Base-by-base conservation (phyloP, 495 filamentous ascomycete species). In the Penicillium malachiteum region DNA sequence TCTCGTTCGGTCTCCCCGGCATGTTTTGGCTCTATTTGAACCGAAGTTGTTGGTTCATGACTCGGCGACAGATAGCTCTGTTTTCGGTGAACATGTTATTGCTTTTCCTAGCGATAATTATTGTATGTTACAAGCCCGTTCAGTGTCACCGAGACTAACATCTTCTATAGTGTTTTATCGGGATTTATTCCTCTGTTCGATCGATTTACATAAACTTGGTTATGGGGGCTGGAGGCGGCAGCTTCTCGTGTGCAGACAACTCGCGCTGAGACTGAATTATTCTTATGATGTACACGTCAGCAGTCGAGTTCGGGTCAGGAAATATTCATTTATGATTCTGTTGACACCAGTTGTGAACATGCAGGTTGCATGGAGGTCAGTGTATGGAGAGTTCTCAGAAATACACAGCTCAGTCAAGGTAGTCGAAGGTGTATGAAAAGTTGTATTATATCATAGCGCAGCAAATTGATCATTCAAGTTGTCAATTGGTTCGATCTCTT, bases 1-100 rank as follows among this genome's bases (percentile, higher is more conserved):
- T 72, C 48, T 67, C 65, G 7, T 64, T 65, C 58, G 62, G 65
- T 10, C 50, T 71, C 7, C 64, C 60, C 18, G 67, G 64, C 0
- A 35, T 71, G 1, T 75, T 71, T 46, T 69, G 73, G 73, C 49
- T 75, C 1, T 64, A 54, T 49, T 5, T 73, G 54, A 73, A 74
- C 11, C 57, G 64, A 3, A 43, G 52, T n/a, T 51, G 45, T 5
- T 70, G 59, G 52, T 54, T 60, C 37, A 13, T 55, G 37, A 56
- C 43, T 17, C 50, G 58, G 53, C 59, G 31, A 42, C 55, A 66
- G 56, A 61, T 48, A 33, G 35, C 60, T 37, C n/a, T 66, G 33
- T 67, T 68, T 18, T 55, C 54, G n/a, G 21, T 70, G 39, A 71
- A 70, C 48, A 26, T 57, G 5, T 21, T 48, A 7, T 41, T 68